phyloP scores from a whole-genome alignment of 2,329 filamentous ascomycete species.

The Arthrocladium fulminans region DNA sequence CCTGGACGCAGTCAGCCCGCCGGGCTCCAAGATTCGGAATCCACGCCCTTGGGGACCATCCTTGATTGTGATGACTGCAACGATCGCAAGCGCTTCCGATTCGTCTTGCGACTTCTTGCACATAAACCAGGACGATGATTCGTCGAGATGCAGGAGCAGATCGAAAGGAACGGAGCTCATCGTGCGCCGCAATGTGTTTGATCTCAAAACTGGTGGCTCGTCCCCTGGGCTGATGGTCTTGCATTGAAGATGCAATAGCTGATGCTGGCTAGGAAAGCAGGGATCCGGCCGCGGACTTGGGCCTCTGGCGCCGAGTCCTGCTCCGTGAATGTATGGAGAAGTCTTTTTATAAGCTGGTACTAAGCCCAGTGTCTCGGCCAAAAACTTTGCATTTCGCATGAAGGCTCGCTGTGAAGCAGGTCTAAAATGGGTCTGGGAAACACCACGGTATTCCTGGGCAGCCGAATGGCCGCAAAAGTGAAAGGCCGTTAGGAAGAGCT shows the following conservation, averaged over 20 bases:
- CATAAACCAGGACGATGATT: slow-evolving; percentile 4
- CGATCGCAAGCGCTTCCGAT: not conserved
- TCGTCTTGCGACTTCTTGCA: not conserved
- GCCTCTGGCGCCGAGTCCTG: not conserved
- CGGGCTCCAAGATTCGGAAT: slow-evolving; percentile 5
- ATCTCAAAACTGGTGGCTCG: slow-evolving; percentile 7
- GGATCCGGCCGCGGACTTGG: slow-evolving; percentile 4
- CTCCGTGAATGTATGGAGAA: slow-evolving; percentile 1
- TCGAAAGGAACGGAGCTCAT: not conserved
- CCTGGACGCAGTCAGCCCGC: not conserved
- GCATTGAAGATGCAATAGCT: not conserved
- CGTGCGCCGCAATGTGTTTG: slow-evolving; percentile 1
- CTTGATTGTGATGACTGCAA: slow-evolving; percentile 5
- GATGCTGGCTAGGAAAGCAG: not conserved
- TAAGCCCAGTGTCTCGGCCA: slow-evolving; percentile 3
- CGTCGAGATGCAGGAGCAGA: slow-evolving; percentile 2
- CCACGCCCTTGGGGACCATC: slow-evolving; percentile 3
- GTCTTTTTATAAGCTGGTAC: slow-evolving; percentile 4
- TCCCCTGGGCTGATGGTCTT: not conserved
- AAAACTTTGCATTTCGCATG: slow-evolving; percentile 6
- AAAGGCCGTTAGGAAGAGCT: slow-evolving; percentile 4
- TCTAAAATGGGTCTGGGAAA: not conserved
- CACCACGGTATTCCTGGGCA: not conserved
- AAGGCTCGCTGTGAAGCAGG: slow-evolving; percentile 6
- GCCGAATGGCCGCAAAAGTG: slow-evolving; percentile 4